phyloP scores from a whole-genome alignment of 1,139 yeast genomes.

The Williopsis jadinii region DNA sequence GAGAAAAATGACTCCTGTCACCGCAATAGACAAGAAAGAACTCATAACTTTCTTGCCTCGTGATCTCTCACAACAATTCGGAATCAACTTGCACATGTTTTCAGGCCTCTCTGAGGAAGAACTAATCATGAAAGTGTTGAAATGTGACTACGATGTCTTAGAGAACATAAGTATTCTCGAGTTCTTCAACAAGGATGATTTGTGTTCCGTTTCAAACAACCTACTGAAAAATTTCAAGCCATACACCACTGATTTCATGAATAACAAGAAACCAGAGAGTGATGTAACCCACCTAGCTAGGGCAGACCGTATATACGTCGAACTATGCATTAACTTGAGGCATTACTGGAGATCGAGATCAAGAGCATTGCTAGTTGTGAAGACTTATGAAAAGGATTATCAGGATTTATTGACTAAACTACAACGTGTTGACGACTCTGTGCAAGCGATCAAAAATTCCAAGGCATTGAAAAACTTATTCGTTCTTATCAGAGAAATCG shows the following conservation, averaged over 20 bases:
- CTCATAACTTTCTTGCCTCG: conserved; percentile 63
- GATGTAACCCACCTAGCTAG: conserved; percentile 64
- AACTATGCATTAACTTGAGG: conserved; percentile 69
- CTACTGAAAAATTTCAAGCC: conserved; percentile 65
- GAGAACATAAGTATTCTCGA: conserved; percentile 70
- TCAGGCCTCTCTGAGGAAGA: conserved; percentile 54
- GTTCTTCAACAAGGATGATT: conserved; percentile 67
- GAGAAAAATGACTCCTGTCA: conserved; percentile 22
- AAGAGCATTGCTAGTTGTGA: conserved; percentile 61
- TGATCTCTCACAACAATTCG: conserved; percentile 85
- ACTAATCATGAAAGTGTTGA: conserved; percentile 57
- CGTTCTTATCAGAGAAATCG: conserved; percentile 75
- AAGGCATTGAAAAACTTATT: conserved; percentile 60
- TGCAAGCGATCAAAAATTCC: conserved; percentile 53
- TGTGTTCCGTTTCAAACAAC: conserved; percentile 65
- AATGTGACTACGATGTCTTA: conserved; percentile 66
- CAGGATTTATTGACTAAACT: conserved; percentile 59
- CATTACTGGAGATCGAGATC: conserved; percentile 85
- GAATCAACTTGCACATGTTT: conserved; percentile 83
- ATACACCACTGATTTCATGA: conserved; percentile 49
- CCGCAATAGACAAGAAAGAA: conserved; percentile 28
- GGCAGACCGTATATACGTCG: conserved; percentile 74
- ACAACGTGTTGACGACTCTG: conserved; percentile 60
- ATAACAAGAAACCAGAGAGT: conserved; percentile 38
- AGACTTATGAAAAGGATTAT: conserved; percentile 70